phyloP scores from a whole-genome alignment of 2,329 filamentous ascomycete genomes.

The Paraphoma sp. region DNA sequence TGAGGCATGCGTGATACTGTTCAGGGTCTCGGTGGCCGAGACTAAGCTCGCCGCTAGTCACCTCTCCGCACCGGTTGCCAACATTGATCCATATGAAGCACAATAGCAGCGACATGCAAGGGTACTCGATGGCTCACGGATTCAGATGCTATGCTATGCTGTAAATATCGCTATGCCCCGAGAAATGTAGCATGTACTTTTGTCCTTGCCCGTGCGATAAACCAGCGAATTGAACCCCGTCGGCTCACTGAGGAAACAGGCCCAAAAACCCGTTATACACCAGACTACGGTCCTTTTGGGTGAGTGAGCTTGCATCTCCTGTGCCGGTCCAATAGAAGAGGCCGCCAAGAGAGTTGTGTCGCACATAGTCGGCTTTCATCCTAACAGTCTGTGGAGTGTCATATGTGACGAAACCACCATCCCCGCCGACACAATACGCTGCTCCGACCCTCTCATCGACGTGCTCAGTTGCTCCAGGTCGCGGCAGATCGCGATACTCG shows the following conservation, averaged over 20 bases:
- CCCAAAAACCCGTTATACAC: conserved; percentile 66
- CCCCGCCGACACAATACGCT: conserved; percentile 74
- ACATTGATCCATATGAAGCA: neutral
- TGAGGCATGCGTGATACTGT: neutral
- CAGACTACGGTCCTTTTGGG: conserved; percentile 59
- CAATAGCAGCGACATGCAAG: neutral
- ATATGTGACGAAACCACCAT: conserved; percentile 80
- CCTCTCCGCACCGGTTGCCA: neutral
- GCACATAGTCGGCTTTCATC: conserved; percentile 77
- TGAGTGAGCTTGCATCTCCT: conserved; percentile 63
- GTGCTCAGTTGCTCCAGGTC: conserved; percentile 66
- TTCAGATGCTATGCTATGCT: neutral
- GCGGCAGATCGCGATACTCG: conserved; percentile 74
- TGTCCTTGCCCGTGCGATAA: neutral
- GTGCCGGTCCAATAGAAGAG: conserved; percentile 85
- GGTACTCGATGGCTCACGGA: neutral
- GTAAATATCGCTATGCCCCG: neutral
- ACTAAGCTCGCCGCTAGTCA: neutral
- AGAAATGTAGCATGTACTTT: neutral
- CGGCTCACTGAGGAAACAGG: conserved; percentile 47
- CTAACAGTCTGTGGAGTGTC: conserved; percentile 79
- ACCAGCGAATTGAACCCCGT: neutral
- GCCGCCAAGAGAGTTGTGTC: conserved; percentile 73
- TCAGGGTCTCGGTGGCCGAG: neutral
- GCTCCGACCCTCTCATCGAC: conserved; percentile 72